These are phyloP conservation scores for Xylaria bambusicola DNA, from an alignment of 495 filamentous ascomycete genomes.

Conservation along the genomic window DNA sequence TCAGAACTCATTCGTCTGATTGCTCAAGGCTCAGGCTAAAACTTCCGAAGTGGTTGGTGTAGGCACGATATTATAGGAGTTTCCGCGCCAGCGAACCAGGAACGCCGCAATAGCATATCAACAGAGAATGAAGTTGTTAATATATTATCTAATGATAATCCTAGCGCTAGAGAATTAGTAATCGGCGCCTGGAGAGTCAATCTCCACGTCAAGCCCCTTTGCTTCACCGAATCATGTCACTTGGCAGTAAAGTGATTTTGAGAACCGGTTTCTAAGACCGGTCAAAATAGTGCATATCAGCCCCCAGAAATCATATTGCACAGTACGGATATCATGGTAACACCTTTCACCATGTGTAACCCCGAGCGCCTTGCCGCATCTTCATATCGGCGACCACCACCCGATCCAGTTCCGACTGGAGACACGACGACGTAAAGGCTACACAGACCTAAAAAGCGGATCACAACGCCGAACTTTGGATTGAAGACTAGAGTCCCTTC, in stretches of 20 bases:
- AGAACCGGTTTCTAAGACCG: background rate
- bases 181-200: background rate
- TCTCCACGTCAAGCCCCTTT: conserved; percentile 1
- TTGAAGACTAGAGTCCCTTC: conserved; percentile 3
- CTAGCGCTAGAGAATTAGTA: too few relatives aligned
- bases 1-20: too few relatives aligned
- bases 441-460: conserved; percentile 1
- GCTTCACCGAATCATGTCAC: background rate
- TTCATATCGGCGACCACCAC: background rate
- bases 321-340: background rate
- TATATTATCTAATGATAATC: too few relatives aligned
- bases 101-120: too few relatives aligned
- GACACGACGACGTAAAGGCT: background rate
- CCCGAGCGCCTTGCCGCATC: background rate
- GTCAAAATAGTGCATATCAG: background rate
- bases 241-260: background rate
- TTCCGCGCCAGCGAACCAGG: too few relatives aligned
- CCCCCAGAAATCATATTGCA: background rate
- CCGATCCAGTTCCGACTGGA: background rate
- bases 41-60: too few relatives aligned
- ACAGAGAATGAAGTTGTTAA: too few relatives aligned
- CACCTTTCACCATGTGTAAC: conserved; percentile 1
- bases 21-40: too few relatives aligned
- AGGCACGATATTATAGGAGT: too few relatives aligned
- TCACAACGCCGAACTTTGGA: conserved; percentile 5